Percentiles rank a stretch among this genome's conserved stretches.
Conservation (phyloP, 169 alveolate genomes). For the Plasmodium vivax region DNA sequence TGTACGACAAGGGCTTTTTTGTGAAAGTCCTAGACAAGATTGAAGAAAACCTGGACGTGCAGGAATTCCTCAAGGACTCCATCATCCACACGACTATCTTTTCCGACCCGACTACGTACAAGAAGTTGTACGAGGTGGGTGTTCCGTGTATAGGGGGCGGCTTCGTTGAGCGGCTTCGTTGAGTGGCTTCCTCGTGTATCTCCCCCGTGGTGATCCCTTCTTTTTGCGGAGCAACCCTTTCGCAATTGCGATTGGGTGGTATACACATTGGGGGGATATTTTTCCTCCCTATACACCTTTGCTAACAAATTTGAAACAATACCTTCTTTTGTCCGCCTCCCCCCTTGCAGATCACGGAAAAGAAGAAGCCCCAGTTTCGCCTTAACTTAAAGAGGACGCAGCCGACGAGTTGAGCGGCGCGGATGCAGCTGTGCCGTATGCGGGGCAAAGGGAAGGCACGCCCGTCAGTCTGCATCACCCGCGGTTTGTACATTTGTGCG, state of each 20-base stretch:
- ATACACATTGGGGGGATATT: neutral
- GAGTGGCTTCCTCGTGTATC: neutral
- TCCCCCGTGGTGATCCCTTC: neutral
- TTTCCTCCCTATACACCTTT: neutral
- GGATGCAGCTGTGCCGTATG: neutral
- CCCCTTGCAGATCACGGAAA: neutral
- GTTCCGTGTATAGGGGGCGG: neutral
- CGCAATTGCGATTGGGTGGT: neutral
- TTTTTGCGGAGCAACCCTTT: neutral
- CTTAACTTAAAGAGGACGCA: neutral
- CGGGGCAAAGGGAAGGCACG: neutral
- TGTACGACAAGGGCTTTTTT: slow-evolving; percentile 16
- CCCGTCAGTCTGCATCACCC: neutral
- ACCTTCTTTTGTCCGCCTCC: neutral
- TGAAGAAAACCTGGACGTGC: neutral
- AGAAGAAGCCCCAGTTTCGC: neutral
- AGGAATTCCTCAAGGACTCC: slow-evolving; percentile 22
- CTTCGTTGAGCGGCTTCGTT: neutral
- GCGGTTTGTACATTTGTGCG: neutral
- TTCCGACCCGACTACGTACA: slow-evolving; percentile 40
- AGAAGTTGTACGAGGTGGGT: slow-evolving; percentile 52
- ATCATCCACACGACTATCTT: slow-evolving; percentile 33
- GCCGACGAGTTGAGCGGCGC: neutral
- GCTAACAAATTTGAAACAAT: neutral
- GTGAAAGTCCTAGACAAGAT: slow-evolving; percentile 22